Percentiles rank a stretch among this genome's conserved stretches.
Evolutionary conservation across 73 alveolate genomes (phyloP).

Genomic region (Durusdinium trenchii): DNA sequence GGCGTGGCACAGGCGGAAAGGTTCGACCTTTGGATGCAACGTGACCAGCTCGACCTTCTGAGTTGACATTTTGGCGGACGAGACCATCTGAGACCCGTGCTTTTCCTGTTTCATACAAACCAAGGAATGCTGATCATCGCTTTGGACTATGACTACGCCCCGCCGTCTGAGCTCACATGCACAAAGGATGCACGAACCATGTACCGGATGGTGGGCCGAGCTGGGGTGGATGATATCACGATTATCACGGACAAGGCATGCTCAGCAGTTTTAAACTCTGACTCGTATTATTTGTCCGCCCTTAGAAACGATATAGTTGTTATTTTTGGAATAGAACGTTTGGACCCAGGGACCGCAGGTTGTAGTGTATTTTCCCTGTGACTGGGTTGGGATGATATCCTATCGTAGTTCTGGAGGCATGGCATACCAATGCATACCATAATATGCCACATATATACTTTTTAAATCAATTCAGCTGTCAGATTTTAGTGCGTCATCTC

Average conservation of each 20-base stretch:
- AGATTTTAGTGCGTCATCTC: neutral
- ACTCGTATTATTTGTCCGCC: no score
- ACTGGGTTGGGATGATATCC: neutral
- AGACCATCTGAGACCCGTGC: neutral
- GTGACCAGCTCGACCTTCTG: neutral
- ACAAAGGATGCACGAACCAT: slow-evolving; percentile 87
- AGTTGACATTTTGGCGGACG: no score
- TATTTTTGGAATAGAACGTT: no score
- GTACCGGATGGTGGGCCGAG: slow-evolving; percentile 95
- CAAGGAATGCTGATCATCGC: slow-evolving; percentile 92
- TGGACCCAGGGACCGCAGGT: neutral
- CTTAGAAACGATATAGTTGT: no score
- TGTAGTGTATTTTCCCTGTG: neutral
- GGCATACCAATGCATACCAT: neutral
- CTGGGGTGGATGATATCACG: slow-evolving; percentile 83
- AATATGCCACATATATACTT: neutral
- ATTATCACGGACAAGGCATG: slow-evolving; percentile 65
- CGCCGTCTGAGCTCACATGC: slow-evolving; percentile 82
- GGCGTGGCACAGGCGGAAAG: slow-evolving; percentile 60
- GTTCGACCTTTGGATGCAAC: slow-evolving; percentile 33
- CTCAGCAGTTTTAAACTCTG: no score
- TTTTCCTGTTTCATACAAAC: neutral
- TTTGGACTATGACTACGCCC: slow-evolving; percentile 81
- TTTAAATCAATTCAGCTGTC: no score
- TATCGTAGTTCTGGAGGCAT: neutral